These are phyloP conservation scores for Clitopilus hobsonii DNA, from an alignment of 768 basidiomycete genomes.

Conservation along the genomic window DNA sequence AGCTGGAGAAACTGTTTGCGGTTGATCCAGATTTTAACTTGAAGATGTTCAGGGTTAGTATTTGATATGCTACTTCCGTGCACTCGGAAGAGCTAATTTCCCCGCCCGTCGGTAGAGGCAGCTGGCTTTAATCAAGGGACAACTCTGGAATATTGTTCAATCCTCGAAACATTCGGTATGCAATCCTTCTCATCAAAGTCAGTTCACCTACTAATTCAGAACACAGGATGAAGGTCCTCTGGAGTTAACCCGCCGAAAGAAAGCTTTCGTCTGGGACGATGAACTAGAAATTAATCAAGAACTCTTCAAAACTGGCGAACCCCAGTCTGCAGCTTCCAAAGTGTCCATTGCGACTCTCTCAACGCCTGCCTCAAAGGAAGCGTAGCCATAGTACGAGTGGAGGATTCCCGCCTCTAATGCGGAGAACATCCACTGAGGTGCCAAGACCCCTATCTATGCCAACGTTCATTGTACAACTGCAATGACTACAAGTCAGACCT, in stretches of 20 bases:
- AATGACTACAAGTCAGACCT: too few species aligned
- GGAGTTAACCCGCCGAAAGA: slow-evolving; percentile 80
- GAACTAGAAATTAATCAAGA: slow-evolving; percentile 66
- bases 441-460: too few species aligned
- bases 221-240: too few species aligned
- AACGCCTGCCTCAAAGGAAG: slow-evolving; percentile 40
- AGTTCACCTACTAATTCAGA: too few species aligned
- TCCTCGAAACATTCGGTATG: slow-evolving; percentile 72
- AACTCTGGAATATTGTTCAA: slow-evolving; percentile 88
- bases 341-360: slow-evolving; percentile 63
- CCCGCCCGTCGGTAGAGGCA: slow-evolving; percentile 76
- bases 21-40: slow-evolving; percentile 85
- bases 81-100: too few species aligned
- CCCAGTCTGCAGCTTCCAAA: slow-evolving; percentile 50
- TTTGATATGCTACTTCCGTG: too few species aligned
- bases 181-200: too few species aligned
- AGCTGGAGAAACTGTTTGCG: slow-evolving; percentile 72
- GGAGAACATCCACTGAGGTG: slow-evolving; percentile 57
- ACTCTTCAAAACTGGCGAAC: slow-evolving; percentile 30
- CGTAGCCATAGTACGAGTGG: slow-evolving; percentile 60
- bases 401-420: slow-evolving; percentile 73
- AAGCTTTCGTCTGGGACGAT: slow-evolving; percentile 83
- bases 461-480: too few species aligned
- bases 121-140: slow-evolving; percentile 90
- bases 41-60: slow-evolving; percentile 77